Conservation (phyloP, 73 alveolate species). For the Paramecium caudatum region DNA sequence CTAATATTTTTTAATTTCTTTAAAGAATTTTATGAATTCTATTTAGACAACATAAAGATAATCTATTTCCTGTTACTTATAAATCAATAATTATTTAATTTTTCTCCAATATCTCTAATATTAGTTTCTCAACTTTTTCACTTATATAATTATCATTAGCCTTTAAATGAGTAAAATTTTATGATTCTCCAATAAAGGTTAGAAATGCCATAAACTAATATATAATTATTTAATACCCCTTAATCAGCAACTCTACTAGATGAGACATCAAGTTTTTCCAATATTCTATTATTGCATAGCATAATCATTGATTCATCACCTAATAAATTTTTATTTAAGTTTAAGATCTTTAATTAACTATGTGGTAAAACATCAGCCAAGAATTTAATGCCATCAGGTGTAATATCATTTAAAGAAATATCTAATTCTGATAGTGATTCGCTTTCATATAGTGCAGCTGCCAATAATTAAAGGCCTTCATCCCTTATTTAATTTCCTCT, state of each 20-base stretch:
- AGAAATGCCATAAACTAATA: slow-evolving; percentile 82
- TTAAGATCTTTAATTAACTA: slow-evolving; percentile 83
- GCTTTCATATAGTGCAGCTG: slow-evolving; percentile 86
- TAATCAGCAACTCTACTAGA: slow-evolving; percentile 93
- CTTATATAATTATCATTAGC: slow-evolving; percentile 96
- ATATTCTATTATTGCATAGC: slow-evolving; percentile 80
- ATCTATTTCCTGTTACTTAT: slow-evolving; percentile 92
- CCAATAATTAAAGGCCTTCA: slow-evolving; percentile 73
- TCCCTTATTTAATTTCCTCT: slow-evolving; percentile 74
- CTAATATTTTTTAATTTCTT: slow-evolving; percentile 87
- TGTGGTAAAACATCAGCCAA: slow-evolving; percentile 93
- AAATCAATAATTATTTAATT: slow-evolving; percentile 90
- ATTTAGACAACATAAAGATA: slow-evolving; percentile 93
- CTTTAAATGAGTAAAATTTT: slow-evolving; percentile 88
- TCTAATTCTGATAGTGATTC: slow-evolving; percentile 88
- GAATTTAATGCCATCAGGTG: slow-evolving; percentile 91
- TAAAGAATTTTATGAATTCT: slow-evolving; percentile 87
- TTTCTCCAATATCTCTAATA: slow-evolving; percentile 94
- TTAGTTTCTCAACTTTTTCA: slow-evolving; percentile 94
- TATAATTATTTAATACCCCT: slow-evolving; percentile 77
- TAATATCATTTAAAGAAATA: slow-evolving; percentile 93
- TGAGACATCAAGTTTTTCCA: slow-evolving; percentile 90
- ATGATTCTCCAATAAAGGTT: slow-evolving; percentile 86
- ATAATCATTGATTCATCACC: slow-evolving; percentile 96
- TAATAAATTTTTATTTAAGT: slow-evolving; percentile 90